Percentiles rank a stretch among this genome's conserved stretches.
Conservation (phyloP, 176 grass and related monocot species). For the Eleusine coracana region DNA sequence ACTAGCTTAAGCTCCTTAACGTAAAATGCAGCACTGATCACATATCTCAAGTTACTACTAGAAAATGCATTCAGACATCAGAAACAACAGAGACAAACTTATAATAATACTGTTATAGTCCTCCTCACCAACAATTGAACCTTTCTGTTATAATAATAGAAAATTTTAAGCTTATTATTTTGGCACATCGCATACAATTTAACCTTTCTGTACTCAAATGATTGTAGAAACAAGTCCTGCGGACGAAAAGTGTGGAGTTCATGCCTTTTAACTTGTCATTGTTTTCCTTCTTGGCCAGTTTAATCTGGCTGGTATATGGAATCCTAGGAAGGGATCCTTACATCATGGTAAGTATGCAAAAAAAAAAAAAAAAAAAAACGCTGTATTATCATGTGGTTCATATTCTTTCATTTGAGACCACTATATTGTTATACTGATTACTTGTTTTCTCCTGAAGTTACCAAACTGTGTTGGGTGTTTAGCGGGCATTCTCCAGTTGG, state of each 20-base stretch:
- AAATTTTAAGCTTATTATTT: not conserved
- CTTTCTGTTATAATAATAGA: too few relatives aligned
- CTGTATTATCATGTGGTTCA: not conserved
- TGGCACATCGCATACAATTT: not conserved
- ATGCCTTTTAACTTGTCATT: slow-evolving; percentile 88
- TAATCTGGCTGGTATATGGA: slow-evolving; percentile 67
- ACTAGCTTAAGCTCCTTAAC: not conserved
- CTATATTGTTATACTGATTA: not conserved
- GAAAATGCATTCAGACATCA: not conserved
- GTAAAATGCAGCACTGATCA: not conserved
- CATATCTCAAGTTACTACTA: not conserved
- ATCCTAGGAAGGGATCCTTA: slow-evolving; percentile 70
- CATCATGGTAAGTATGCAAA: slow-evolving; percentile 47
- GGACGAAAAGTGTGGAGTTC: slow-evolving; percentile 83
- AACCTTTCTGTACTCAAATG: not conserved
- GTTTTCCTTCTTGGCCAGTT: slow-evolving; percentile 65
- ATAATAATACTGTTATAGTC: not conserved
- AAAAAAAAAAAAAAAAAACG: not conserved
- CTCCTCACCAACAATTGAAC: too few relatives aligned
- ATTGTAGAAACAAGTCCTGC: slow-evolving; percentile 59
- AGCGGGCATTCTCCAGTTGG: not conserved
- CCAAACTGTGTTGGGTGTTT: not conserved
- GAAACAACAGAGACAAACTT: not conserved
- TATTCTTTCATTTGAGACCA: not conserved
- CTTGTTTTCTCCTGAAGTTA: not conserved